A percentile compares a stretch with the other conserved stretches of the same genome.
phyloP scores from a whole-genome alignment of 139 green algal genomes.

The Ettlia oleoabundans region DNA sequence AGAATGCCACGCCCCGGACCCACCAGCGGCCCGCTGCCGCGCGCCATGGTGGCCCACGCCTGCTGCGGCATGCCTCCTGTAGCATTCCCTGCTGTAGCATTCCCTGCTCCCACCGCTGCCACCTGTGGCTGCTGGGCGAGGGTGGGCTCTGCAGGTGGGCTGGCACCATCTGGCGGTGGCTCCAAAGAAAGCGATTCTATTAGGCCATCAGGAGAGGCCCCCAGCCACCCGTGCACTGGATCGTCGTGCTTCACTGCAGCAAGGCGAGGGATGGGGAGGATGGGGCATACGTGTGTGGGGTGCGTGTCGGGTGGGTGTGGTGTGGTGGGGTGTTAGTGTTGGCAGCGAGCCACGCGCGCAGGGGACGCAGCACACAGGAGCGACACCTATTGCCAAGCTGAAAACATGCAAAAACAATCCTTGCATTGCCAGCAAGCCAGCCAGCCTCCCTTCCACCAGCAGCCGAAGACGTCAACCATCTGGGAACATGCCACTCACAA shows the following conservation, averaged over 20 bases:
- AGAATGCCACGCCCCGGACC: conserved; percentile 57
- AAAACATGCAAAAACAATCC: too few species aligned
- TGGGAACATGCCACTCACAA: too few species aligned
- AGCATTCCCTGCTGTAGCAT: background rate
- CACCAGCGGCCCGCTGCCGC: background rate
- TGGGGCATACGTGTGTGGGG: too few species aligned
- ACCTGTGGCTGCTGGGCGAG: too few species aligned
- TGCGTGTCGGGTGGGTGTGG: background rate
- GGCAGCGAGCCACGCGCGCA: too few species aligned
- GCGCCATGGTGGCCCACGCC: too few species aligned
- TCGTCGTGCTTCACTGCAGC: conserved; percentile 56
- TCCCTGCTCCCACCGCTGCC: background rate
- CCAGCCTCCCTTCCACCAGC: too few species aligned
- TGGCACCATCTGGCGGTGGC: background rate
- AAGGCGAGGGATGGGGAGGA: background rate
- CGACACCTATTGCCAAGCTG: too few species aligned
- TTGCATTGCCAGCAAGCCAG: too few species aligned
- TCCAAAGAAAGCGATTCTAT: conserved; percentile 40
- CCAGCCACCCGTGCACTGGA: conserved; percentile 68
- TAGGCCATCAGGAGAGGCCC: conserved; percentile 73
- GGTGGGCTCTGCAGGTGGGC: background rate
- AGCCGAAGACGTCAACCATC: too few species aligned
- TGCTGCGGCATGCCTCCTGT: background rate
- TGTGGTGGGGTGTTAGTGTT: background rate
- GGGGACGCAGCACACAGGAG: too few species aligned